phyloP scores from a whole-genome alignment of 768 basidiomycete genomes.

The Mrakia blollopis region DNA sequence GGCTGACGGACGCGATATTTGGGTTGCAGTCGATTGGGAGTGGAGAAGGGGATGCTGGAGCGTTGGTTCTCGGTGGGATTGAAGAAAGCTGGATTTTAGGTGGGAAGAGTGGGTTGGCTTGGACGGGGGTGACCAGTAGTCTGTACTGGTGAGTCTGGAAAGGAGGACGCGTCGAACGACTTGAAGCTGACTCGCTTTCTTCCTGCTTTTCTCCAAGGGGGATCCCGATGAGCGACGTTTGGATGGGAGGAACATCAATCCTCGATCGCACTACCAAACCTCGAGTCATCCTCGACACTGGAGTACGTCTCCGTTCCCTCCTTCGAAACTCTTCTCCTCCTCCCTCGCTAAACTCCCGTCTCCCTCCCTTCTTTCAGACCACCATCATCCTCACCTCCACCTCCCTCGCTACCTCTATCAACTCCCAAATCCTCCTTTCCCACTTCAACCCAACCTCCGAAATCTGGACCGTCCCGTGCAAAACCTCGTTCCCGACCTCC shows the following conservation, averaged over 20 bases:
- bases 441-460: not conserved
- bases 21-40: not conserved
- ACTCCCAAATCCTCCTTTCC: conserved; percentile 20
- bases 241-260: not conserved
- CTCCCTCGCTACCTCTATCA: conserved; percentile 17
- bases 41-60: not conserved
- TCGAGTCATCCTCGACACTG: conserved; percentile 15
- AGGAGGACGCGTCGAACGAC: not conserved
- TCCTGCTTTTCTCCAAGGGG: not conserved
- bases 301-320: not conserved
- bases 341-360: too few relatives aligned
- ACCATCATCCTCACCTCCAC: conserved; percentile 29
- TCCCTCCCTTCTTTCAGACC: not conserved
- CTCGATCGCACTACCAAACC: not conserved
- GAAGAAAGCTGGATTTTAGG: not conserved
- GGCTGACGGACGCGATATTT: not conserved
- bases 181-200: not conserved
- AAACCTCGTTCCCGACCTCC: not conserved
- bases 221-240: not conserved
- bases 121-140: conserved; percentile 2
- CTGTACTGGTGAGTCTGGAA: not conserved
- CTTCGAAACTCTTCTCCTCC: too few relatives aligned
- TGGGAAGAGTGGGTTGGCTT: not conserved
- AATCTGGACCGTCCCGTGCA: conserved; percentile 34
- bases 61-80: conserved; percentile 6